Base-by-base conservation (phyloP, 441 rosid species). In the Biscutella laevigata region DNA sequence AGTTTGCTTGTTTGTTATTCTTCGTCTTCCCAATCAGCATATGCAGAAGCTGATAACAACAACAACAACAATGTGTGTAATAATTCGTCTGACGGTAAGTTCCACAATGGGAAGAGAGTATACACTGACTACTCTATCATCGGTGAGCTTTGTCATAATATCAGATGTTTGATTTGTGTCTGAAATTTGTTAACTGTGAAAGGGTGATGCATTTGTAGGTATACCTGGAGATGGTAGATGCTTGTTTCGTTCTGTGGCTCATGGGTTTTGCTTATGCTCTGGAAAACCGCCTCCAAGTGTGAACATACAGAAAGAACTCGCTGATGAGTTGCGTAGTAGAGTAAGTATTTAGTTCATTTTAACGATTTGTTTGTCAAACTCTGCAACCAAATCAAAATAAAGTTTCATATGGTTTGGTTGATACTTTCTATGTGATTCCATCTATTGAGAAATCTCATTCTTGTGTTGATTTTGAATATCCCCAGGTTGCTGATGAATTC, bases 161-260 rank as follows among this genome's bases (percentile, higher is more conserved):
- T 42, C 8, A n/a, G n/a, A n/a, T n/a, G n/a, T n/a, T n/a, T n/a
- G n/a, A n/a, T n/a, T n/a, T n/a, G n/a, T n/a, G n/a, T n/a, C n/a
- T n/a, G n/a, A n/a, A n/a, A n/a, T n/a, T n/a, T n/a, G n/a, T n/a
- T n/a, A n/a, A n/a, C n/a, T n/a, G n/a, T n/a, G n/a, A n/a, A n/a
- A n/a, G n/a, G n/a, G n/a, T n/a, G n/a, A 30, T 53, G 44, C n/a
- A 11, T 24, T 21, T 77, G 59, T 75, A 84, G 96, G 95, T 56
- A 80, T 87, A 50, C 98, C 95, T 24, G 96, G 98, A 38, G 96
- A 91, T 73, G 98, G 98, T 12, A 74, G 98, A 52, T 91, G 98
- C 53, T 70, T 91, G 80, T 91, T 91, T 61, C 88, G 98, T 15
- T 83, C 98, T 27, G 90, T 90, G 41, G 86, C 78, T 61, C 95